Percentiles rank a stretch among this genome's conserved stretches.
phyloP scores from a whole-genome alignment of 306 rosid genomes.

The Spatholobus suberectus region DNA sequence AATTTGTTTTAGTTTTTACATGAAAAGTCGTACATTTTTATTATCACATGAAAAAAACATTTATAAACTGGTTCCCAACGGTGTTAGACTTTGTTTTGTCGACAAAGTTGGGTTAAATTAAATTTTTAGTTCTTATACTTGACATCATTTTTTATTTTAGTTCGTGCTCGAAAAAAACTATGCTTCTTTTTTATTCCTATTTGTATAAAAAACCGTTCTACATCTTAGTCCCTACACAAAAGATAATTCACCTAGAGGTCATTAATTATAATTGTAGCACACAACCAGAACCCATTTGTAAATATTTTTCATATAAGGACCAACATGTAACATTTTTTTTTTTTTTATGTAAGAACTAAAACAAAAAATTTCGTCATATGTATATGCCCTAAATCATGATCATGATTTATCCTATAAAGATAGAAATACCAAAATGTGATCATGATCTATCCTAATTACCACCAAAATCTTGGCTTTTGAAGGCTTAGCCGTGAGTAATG shows the following conservation, averaged over 20 bases:
- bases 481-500: conserved; percentile 34
- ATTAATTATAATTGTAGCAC: neutral
- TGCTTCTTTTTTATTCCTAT: no score
- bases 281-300: neutral
- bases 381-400: neutral
- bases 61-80: neutral
- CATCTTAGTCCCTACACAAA: no score
- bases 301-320: neutral
- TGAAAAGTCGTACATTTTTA: neutral
- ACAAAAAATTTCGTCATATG: neutral
- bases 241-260: neutral
- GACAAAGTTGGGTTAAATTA: neutral
- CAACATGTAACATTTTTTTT: neutral
- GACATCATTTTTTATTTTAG: no score
- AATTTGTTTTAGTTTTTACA: neutral
- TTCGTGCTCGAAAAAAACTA: no score
- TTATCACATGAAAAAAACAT: neutral
- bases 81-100: neutral
- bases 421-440: neutral
- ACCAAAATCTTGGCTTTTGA: conserved; percentile 8
- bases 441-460: neutral
- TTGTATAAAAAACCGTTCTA: no score
- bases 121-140: neutral
- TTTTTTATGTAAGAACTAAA: neutral
- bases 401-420: neutral